Percentiles rank a stretch among this genome's conserved stretches.
These are phyloP conservation scores for Eleusine coracana DNA, from an alignment of 176 grass and related monocot genomes.

Conservation along the genomic window DNA sequence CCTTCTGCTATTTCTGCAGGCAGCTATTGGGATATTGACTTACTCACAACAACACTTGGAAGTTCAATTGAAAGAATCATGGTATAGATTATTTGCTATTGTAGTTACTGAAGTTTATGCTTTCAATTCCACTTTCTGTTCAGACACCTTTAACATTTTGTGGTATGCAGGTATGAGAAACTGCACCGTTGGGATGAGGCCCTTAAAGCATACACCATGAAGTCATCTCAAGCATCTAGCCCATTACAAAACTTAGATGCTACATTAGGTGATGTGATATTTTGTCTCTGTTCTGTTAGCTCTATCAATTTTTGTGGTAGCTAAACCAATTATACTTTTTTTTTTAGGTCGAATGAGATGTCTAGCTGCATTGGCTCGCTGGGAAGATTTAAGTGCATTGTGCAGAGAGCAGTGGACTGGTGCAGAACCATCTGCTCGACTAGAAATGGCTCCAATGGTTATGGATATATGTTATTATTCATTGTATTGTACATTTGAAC, in stretches of 20 bases:
- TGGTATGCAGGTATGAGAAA: conserved; percentile 84
- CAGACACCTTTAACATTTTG: conserved; percentile 25
- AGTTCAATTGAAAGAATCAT: conserved; percentile 98
- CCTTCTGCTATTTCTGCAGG: conserved; percentile 55
- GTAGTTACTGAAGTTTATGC: not conserved
- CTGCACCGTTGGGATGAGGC: conserved; percentile 98
- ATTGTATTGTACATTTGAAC: conserved; percentile 12
- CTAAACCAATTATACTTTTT: conserved; percentile 38
- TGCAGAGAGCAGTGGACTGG: conserved; percentile 99
- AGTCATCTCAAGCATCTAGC: conserved; percentile 79
- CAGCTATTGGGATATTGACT: conserved; percentile 95
- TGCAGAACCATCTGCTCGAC: conserved; percentile 82
- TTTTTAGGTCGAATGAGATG: conserved; percentile 90
- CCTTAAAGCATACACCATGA: conserved; percentile 82
- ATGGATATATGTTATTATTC: conserved; percentile 28
- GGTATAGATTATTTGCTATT: conserved; percentile 61
- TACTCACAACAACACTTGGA: conserved; percentile 90
- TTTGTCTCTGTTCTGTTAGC: not conserved
- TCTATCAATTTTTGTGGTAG: conserved; percentile 10
- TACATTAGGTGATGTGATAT: conserved; percentile 58
- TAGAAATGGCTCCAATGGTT: conserved; percentile 99
- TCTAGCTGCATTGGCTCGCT: conserved; percentile 88
- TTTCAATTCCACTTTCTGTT: conserved; percentile 6
- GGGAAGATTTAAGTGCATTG: conserved; percentile 88
- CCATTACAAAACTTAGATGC: conserved; percentile 89